Conservation (phyloP, 1,284 basidiomycete genomes). For the Heterobasidion irregulare region DNA sequence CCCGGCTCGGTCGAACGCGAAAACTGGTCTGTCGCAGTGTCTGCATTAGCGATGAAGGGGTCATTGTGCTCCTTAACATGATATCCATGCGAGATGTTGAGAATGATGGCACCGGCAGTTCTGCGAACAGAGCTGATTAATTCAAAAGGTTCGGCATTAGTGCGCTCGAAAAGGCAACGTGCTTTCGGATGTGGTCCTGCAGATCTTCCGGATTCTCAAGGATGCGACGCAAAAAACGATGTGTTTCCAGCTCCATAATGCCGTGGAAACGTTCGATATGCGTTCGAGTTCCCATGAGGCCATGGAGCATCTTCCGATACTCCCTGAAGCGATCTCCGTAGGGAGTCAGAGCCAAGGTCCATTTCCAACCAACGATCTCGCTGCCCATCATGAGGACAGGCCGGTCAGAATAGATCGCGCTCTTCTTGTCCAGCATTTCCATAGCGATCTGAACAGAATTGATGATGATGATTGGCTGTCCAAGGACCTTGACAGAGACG, state of each 20-base stretch:
- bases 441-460: slow-evolving; percentile 17
- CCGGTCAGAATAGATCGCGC: slow-evolving; percentile 18
- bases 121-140: slow-evolving; percentile 18
- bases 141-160: neutral
- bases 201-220: neutral
- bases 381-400: slow-evolving; percentile 16
- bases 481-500: neutral
- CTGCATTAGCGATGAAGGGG: slow-evolving; percentile 49
- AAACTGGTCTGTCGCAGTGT: slow-evolving; percentile 40
- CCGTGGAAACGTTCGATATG: slow-evolving; percentile 12
- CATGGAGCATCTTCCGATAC: slow-evolving; percentile 12
- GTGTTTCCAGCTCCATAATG: slow-evolving; percentile 16
- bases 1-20: neutral
- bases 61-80: slow-evolving; percentile 46
- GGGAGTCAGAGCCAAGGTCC: slow-evolving; percentile 13
- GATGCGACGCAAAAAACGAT: slow-evolving; percentile 8
- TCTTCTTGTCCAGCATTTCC: slow-evolving; percentile 20
- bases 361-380: slow-evolving; percentile 16
- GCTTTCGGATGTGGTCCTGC: neutral
- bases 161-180: neutral
- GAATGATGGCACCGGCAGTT: slow-evolving; percentile 48
- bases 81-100: slow-evolving; percentile 58
- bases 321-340: slow-evolving; percentile 16
- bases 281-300: slow-evolving; percentile 17
- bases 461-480: slow-evolving; percentile 15